Conservation (phyloP, 2,329 filamentous ascomycete species). For the Trichoderma asperellum region DNA sequence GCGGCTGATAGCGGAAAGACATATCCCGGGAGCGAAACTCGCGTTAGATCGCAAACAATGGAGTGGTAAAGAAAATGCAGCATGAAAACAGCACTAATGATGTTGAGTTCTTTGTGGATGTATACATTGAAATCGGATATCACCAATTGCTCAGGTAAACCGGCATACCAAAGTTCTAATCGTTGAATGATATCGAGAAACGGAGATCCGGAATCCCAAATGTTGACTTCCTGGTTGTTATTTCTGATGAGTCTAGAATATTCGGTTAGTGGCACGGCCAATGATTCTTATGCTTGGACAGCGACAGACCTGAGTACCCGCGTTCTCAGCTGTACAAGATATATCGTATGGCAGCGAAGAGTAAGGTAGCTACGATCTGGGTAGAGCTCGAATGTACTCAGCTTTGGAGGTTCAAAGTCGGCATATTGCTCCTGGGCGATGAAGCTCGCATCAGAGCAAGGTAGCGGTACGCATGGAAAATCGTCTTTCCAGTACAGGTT, state of each 20-base stretch:
- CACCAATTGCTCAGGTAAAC: not conserved
- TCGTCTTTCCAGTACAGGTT: slow-evolving; percentile 18
- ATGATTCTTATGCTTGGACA: not conserved
- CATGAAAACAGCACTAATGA: slow-evolving; percentile 17
- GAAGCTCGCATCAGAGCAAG: slow-evolving; percentile 20
- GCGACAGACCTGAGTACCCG: not conserved
- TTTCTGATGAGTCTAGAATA: not conserved
- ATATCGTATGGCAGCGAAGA: slow-evolving; percentile 19
- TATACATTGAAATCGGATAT: slow-evolving; percentile 18
- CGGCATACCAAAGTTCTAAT: slow-evolving; percentile 1
- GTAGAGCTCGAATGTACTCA: slow-evolving; percentile 11
- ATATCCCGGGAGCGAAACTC: slow-evolving; percentile 17
- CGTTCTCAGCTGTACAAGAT: slow-evolving; percentile 21
- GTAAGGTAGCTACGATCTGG: slow-evolving; percentile 5
- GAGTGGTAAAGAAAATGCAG: slow-evolving; percentile 24
- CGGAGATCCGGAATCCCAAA: slow-evolving; percentile 21
- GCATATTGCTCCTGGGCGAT: slow-evolving; percentile 5
- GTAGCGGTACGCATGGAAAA: slow-evolving; percentile 1
- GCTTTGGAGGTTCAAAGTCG: slow-evolving; percentile 4
- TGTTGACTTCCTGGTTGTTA: not conserved
- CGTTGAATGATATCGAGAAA: slow-evolving; percentile 20
- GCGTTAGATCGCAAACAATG: slow-evolving; percentile 10
- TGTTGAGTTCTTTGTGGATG: slow-evolving; percentile 21
- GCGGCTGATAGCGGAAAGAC: slow-evolving; percentile 16
- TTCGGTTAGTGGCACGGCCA: not conserved